Evolutionary conservation across 495 filamentous ascomycete genomes (phyloP), one percentile per base, ranked within the genome.

Genomic region (Lasiosphaeriaceae sp.): DNA sequence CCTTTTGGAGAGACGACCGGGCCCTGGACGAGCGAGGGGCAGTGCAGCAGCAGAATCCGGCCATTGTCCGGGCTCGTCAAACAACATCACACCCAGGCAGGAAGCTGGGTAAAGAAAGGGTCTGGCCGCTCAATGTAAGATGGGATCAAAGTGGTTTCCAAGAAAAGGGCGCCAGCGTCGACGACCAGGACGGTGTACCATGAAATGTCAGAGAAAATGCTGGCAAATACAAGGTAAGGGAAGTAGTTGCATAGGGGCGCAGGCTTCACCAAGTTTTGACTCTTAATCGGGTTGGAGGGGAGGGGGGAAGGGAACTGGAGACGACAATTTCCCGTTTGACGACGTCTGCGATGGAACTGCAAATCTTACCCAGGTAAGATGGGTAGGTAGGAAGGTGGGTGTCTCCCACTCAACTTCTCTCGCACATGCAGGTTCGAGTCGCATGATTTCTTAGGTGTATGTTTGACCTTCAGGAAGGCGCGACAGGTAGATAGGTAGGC

Each of bases 1-100:
- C 59, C 60, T 50, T 60, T 9, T 51, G 29, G n/a, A 47, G 19
- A n/a, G 66, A 44, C 50, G 68, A 12, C 55, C 63, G 26, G 49
- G 67, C 16, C 19, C 55, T 54, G 66, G 71, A 48, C 64, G 66
- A 60, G 52, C 69, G 71, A 47, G 62, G 62, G 19, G 64, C 44
- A 20, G 62, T 58, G 55, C 67, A 76, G 44, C 72, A 76, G 57
- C 72, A 76, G 50, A 76, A 62, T 51, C 73, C 63, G 44, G 70
- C 62, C 74, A 76, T 76, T 41, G 41, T 69, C 46, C 8, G 39
- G 35, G 53, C 54, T 57, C 46, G 48, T 46, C 19, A 58, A 50
- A 24, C 14, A 43, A 29, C 44, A 41, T 34, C 12, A 17, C 49
- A 47, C 21, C 14, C 14, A n/a, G 47, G 22, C 22, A 35, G 14